Base-by-base conservation (phyloP, 164 flowering plant species). In the Houttuynia cordata region DNA sequence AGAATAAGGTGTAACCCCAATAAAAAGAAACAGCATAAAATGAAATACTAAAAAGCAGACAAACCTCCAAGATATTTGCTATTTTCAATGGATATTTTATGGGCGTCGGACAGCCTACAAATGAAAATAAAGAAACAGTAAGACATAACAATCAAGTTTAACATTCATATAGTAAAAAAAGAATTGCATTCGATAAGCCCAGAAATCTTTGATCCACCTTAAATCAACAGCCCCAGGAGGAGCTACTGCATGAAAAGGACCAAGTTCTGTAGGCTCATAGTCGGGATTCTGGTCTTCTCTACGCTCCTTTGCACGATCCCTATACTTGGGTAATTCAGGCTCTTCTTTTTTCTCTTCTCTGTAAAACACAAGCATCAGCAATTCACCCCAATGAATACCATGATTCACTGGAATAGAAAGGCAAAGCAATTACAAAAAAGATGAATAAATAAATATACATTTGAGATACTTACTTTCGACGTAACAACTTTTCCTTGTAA, bases 61-160 rank as follows among this genome's bases (percentile, higher is more conserved):
- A 3, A 58, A 92, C 98, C 98, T 93, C 98, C 98, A 71, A 93
- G 97, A 67, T 93, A 93, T 79, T 93, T 93, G 83, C 97, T 90
- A 80, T 85, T 88, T 86, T 93, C 99, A 34, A 93, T 93, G 17
- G 99, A 90, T 67, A 93, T 64, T 76, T 87, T 93, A 37, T 82
- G 83, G 0, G 88, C 92, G 56, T 93, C 99, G 39, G 90, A 85
- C 4, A 79, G 64, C 73, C 97, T 87, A 60, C 51, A 61, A 62
- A 53, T 56, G 53, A 19, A 47, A 21, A 34, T 39, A 1, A 47
- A 63, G 23, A n/a, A 0, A 53, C n/a, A 21, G 51, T 13, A 15
- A 57, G 9, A 34, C 40, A 34, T 56, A 7, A 52, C 13, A 24
- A 39, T 12, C 34, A 56, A 19, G 3, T 17, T 24, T 22, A 40